Evolutionary conservation across 129 eudicot species (phyloP).

Genomic region (Centaurea solstitialis): DNA sequence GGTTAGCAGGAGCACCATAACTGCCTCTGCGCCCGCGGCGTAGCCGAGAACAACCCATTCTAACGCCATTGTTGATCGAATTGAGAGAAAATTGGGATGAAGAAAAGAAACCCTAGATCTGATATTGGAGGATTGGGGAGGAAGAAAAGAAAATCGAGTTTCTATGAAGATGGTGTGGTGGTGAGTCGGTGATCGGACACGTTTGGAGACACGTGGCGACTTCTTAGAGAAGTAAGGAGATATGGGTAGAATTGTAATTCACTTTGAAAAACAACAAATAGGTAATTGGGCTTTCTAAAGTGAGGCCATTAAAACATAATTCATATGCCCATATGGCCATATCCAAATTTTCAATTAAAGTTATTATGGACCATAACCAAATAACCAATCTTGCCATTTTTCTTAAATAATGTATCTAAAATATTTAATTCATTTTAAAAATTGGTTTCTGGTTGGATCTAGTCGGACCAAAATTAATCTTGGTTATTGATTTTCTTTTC

Average conservation of each 20-base stretch:
- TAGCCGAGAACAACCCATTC: constrained; percentile 81
- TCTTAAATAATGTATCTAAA: no score
- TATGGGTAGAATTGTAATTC: background rate
- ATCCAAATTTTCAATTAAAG: no score
- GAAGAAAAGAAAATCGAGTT: constrained; percentile 18
- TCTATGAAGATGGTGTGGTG: constrained; percentile 7
- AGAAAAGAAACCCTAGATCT: constrained; percentile 35
- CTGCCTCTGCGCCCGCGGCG: constrained; percentile 82
- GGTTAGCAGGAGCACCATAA: constrained; percentile 69
- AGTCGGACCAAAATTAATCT: no score
- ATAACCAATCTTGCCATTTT: no score
- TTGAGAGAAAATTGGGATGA: background rate
- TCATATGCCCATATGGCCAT: no score
- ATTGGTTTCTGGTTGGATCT: no score
- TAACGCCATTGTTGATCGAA: constrained; percentile 56
- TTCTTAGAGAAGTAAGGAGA: constrained; percentile 25
- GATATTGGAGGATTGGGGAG: constrained; percentile 1
- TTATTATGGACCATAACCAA: no score
- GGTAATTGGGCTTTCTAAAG: background rate
- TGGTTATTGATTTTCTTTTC: no score
- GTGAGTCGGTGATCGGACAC: constrained; percentile 33
- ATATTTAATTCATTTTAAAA: no score
- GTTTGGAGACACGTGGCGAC: constrained; percentile 28
- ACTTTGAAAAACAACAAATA: background rate
- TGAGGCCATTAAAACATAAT: background rate